Evolutionary conservation across 352 stramenopile genomes (phyloP).

Genomic region (Porosira glacialis): DNA sequence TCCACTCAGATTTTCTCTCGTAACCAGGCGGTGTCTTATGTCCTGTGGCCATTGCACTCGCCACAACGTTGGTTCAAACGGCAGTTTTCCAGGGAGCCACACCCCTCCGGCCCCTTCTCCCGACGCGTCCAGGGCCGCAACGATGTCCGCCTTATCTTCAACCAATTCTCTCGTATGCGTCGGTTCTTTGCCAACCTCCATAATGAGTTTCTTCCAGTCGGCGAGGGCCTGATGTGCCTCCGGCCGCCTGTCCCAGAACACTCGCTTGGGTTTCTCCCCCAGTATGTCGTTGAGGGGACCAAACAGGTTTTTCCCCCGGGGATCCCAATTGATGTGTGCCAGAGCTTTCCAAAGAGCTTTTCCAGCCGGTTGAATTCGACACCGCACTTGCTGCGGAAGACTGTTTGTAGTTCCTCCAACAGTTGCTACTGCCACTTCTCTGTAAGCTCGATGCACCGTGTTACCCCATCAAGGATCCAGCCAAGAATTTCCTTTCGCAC

Average conservation of each 20-base stretch:
- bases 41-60: conserved; percentile 1
- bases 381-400: neutral
- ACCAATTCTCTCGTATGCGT: neutral
- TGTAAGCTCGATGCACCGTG: neutral
- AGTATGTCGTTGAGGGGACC: conserved; percentile 4
- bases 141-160: neutral
- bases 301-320: conserved; percentile 9
- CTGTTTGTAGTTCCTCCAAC: conserved; percentile 1
- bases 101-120: conserved; percentile 10
- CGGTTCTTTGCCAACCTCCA: neutral
- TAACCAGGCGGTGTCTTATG: neutral
- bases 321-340: conserved; percentile 12
- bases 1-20: conserved; percentile 5
- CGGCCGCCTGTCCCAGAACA: neutral
- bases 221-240: neutral
- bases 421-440: conserved; percentile 1
- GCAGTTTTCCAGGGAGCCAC: neutral
- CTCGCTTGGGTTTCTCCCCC: neutral
- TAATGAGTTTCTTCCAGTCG: neutral
- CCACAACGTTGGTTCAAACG: conserved; percentile 7
- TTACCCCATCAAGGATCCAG: conserved; percentile 11
- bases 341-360: conserved; percentile 4
- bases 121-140: neutral
- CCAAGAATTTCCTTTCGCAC: conserved; percentile 22
- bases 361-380: conserved; percentile 9